Base-by-base conservation (phyloP, 2,329 filamentous ascomycete species). In the Penicillium sp. region DNA sequence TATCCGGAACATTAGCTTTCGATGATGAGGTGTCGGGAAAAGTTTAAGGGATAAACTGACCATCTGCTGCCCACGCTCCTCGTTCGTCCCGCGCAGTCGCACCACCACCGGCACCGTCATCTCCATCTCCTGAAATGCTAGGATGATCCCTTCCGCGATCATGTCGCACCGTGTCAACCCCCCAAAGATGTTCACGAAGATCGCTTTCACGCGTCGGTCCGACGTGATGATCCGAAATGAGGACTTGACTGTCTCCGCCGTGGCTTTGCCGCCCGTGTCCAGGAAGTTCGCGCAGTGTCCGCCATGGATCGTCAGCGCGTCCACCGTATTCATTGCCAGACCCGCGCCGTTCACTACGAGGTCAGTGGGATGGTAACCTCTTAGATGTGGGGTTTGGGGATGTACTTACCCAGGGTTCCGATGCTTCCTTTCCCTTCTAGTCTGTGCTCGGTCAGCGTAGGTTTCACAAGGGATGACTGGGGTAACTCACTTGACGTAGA, bases 241-340 rank as follows among this genome's bases (percentile, higher is more conserved):
- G 49, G 81, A 80, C 63, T 84, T 83, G 57, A 95, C 88, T 0
- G 88, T 95, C 55, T 85, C 81, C 28, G 80, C 80, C 0, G 88
- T 95, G 0, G 89, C 89, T 66, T 94, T 93, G 32, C 89, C 89
- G 26, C 90, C 89, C 0, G 87, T 94, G 65, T 95, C 89, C 47
- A 95, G 76, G 66, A 95, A 95, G 61, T 95, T 95, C 10, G 87
- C 81, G 22, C 84, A 84, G 31, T 75, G 69, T 2, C 87, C 87
- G 8, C 83, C 83, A 48, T 81, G 79, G 12, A 81, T 71, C 2
- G 78, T 75, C 2, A 95, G 79, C 0, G 85, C 85, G 65, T 95
- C 89, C 52, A 90, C 82, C 0, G 88, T 95, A 64, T 93, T 93
- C 86, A 95, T 93, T 0, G 88, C 88, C 1, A 95, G 77, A 0